Evolutionary conservation across 1,284 basidiomycete species (phyloP).

Genomic region (Tetrapyrgos nigripes): DNA sequence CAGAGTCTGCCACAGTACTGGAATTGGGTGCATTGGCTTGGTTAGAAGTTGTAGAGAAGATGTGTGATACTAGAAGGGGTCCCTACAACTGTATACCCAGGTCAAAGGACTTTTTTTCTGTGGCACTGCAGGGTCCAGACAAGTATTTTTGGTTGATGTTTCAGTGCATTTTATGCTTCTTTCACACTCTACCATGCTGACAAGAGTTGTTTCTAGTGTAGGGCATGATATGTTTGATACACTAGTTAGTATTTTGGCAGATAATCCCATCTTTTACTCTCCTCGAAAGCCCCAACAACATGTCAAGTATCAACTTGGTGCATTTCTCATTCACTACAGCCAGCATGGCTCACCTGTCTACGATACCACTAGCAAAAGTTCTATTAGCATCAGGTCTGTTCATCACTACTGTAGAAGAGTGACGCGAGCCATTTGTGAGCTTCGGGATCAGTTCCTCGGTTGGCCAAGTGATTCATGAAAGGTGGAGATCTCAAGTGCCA

Average conservation of each 20-base stretch:
- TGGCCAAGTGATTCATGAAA: constrained; percentile 16
- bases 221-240: constrained; percentile 3
- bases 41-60: too few species aligned
- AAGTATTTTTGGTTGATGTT: too few species aligned
- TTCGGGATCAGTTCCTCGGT: constrained; percentile 11
- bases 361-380: background rate
- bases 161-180: too few species aligned
- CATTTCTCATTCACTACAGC: constrained; percentile 18
- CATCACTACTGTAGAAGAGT: constrained; percentile 17
- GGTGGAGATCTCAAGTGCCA: background rate
- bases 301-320: constrained; percentile 21
- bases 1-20: too few species aligned
- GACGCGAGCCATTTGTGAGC: constrained; percentile 13
- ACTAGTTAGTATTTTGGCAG: background rate
- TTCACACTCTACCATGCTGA: too few species aligned
- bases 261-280: constrained; percentile 12
- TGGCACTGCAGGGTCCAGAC: too few species aligned
- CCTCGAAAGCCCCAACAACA: constrained; percentile 17
- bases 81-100: too few species aligned
- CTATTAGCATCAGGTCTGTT: constrained; percentile 5
- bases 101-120: too few species aligned
- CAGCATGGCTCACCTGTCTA: constrained; percentile 4
- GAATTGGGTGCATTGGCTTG: too few species aligned
- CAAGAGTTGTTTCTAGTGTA: too few species aligned
- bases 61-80: too few species aligned